Percentiles rank a stretch among this genome's conserved stretches.
phyloP scores from a whole-genome alignment of 2,329 filamentous ascomycete genomes.

The Trichoderma koningiopsis region DNA sequence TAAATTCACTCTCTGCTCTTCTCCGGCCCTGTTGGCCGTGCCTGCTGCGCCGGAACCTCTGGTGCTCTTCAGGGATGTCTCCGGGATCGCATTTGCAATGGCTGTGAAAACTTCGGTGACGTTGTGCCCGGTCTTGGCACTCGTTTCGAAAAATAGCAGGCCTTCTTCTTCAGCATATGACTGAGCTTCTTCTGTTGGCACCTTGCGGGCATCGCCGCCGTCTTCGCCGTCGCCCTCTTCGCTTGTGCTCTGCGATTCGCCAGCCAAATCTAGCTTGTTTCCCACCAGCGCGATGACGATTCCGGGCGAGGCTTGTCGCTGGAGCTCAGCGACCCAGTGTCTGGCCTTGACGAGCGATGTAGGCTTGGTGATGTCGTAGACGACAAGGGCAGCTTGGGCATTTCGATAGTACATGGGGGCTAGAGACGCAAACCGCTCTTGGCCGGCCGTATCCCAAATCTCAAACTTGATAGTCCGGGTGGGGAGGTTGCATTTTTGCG shows the following conservation, averaged over 20 bases:
- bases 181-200: slow-evolving; percentile 88
- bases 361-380: slow-evolving; percentile 97
- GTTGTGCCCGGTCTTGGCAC: slow-evolving; percentile 93
- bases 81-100: slow-evolving; percentile 96
- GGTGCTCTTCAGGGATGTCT: slow-evolving; percentile 90
- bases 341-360: slow-evolving; percentile 95
- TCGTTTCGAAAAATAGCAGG: slow-evolving; percentile 95
- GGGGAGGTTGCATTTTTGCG: slow-evolving; percentile 96
- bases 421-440: slow-evolving; percentile 94
- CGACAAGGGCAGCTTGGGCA: slow-evolving; percentile 93
- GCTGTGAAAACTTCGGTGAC: slow-evolving; percentile 96
- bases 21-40: slow-evolving; percentile 59
- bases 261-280: slow-evolving; percentile 92
- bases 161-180: slow-evolving; percentile 93
- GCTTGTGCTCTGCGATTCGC: slow-evolving; percentile 54
- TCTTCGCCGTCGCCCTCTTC: slow-evolving; percentile 61
- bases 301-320: slow-evolving; percentile 91
- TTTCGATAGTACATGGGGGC: slow-evolving; percentile 99
- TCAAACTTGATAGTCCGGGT: slow-evolving; percentile 90
- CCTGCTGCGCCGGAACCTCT: slow-evolving; percentile 70
- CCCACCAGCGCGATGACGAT: slow-evolving; percentile 97
- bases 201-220: slow-evolving; percentile 76
- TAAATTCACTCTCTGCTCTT: slow-evolving; percentile 81
- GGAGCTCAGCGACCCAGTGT: slow-evolving; percentile 97
- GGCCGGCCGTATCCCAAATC: slow-evolving; percentile 98